Evolutionary conservation across 768 basidiomycete species (phyloP).

Genomic region (Mycena belliarum): DNA sequence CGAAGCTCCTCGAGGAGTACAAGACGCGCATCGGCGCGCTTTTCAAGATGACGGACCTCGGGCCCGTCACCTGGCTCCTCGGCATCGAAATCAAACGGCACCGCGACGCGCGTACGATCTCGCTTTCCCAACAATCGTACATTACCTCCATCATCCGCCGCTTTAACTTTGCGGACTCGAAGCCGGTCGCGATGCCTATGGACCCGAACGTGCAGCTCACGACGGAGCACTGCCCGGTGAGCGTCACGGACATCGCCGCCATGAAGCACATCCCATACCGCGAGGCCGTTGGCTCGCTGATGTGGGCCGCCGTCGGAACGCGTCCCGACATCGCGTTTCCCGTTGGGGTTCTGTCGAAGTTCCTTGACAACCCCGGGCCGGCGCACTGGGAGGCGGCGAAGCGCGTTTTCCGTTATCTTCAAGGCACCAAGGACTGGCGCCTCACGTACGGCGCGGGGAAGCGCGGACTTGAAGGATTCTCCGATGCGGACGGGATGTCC

Average conservation of each 20-base stretch:
- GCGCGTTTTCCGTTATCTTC: not conserved
- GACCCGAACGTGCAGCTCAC: not conserved
- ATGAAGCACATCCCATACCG: not conserved
- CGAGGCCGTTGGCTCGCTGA: not conserved
- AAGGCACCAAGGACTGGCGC: not conserved
- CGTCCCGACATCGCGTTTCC: not conserved
- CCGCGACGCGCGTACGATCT: not conserved
- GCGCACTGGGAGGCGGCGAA: not conserved
- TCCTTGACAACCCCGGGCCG: not conserved
- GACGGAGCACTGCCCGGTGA: not conserved
- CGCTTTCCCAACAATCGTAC: not conserved
- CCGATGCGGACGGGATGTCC: too few relatives aligned
- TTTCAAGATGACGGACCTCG: not conserved
- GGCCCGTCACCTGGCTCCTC: too few relatives aligned
- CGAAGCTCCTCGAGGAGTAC: not conserved
- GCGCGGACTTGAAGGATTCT: too few relatives aligned
- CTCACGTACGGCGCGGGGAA: too few relatives aligned
- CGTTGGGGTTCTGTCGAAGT: not conserved
- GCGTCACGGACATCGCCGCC: not conserved
- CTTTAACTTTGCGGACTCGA: not conserved
- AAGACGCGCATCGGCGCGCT: conserved; percentile 1
- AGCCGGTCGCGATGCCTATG: not conserved
- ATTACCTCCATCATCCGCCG: not conserved
- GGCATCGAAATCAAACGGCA: not conserved
- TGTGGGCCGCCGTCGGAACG: not conserved